Evolutionary conservation across 345 rosid species (phyloP), one percentile per base, ranked within the genome.

Genomic region (Tarenaya hassleriana): DNA sequence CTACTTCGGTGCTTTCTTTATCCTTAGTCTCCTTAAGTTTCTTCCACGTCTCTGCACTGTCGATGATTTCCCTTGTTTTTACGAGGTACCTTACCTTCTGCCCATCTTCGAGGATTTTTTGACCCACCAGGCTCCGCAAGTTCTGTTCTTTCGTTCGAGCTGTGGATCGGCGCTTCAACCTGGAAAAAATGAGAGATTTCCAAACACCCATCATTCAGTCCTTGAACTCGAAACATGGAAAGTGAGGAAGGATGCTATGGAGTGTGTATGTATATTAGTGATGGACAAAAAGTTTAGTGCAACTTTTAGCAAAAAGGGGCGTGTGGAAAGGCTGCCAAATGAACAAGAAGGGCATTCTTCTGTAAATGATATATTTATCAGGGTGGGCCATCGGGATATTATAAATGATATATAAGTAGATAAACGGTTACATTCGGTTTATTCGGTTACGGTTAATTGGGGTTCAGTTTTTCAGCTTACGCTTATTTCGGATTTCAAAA

Each of bases 141-240:
- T 87, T 70, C 66, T 84, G 56, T 34, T 91, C 98, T 66, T 84
- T 84, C 95, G 15, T 84, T 87, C 10, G 98, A 91, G 74, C 96
- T 91, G 71, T 91, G 98, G 59, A 91, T 75, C 4, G 94, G 86
- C 16, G 95, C 95, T 77, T 87, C 98, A 8, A 87, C 78, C 98
- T 91, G 86, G 20, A 80, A 75, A 44, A 16, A 8, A 15, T 48
- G 10, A 39, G 39, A 58, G 44, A 65, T 18, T 59, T 34, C 2
- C 2, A 24, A 2, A 2, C 32, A 52, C 40, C 34, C 38, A 47
- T 13, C 60, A 31, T 27, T 34, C 0, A 14, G n/a, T 5, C 50
- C 16, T 21, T 0, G 16, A 7, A 15, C 41, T 49, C 18, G 41
- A 32, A 20, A n/a, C n/a, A n/a, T n/a, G n/a, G n/a, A n/a, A n/a